Base-by-base conservation (phyloP, 768 basidiomycete species). In the Hemileccinum rubropunctum region DNA sequence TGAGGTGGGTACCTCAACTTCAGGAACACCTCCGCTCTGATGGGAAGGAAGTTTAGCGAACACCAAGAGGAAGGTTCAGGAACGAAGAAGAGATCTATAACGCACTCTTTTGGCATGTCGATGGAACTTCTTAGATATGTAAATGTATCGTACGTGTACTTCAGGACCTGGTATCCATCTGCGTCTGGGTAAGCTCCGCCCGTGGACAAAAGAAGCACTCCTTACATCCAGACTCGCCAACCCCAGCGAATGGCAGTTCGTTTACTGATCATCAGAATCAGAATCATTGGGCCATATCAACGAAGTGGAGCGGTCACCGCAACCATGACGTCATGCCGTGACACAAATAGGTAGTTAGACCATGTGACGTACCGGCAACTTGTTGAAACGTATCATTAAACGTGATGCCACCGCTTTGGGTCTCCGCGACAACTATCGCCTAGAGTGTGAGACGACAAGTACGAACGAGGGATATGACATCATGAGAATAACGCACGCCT, bases 181-280 rank as follows among this genome's bases (percentile, higher is more conserved):
- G 23, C 6, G 18, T 35, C 20, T 27, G 6, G 1, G 48, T 57
- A 18, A 49, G 50, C 21, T 28, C 28, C 44, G 12, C 50, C 27
- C 20, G 34, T 45, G 12, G 27, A 27, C 12, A 17, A 14, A 36
- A n/a, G 7, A 17, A 20, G 6, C 23, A 33, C 7, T 33, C 69
- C 82, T 54, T 62, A 86, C 85, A 77, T 47, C 86, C 85, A 2
- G 84, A 85, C 58, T 79, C 79, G 26, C 85, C 84, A 3, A 80
- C 71, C 2, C 81, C 80, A 12, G 74, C 71, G 56, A 82, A 78
- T 1, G 80, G 81, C 42, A 81, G 58, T 48, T 71, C 72, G 13
- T 56, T 34, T 26, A 69, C 73, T 72, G 43, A 21, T 18, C 11
- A 40, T 14, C 36, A 11, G n/a, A 14, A 47, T 47, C 42, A 52